Base-by-base conservation (phyloP, 2,329 filamentous ascomycete genomes). In the Colletotrichum sp. region DNA sequence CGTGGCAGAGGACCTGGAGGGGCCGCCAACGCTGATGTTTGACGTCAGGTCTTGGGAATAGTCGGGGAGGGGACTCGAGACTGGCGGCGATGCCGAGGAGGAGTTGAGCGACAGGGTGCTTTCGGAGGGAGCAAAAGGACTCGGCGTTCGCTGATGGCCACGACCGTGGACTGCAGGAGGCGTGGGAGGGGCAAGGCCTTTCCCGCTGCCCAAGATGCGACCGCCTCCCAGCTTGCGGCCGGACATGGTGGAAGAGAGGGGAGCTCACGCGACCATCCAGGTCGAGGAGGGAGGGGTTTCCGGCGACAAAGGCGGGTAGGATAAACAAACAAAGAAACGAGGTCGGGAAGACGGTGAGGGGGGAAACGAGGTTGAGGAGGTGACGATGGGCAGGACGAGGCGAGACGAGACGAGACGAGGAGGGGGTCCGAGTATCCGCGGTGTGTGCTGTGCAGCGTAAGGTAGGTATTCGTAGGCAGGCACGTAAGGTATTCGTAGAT, bases 191-290 rank as follows among this genome's bases (percentile, higher is more conserved):
- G 93, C 94, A 81, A 98, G 92, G 81, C 94, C 93, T 85, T 94
- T 95, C 81, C 95, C 95, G 87, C 91, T 98, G 82, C 96, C 96
- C 81, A 98, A 89, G 82, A 98, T 93, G 87, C 96, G 93, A 84
- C 96, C 96, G 86, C 96, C 96, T 86, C 96, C 96, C 85, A 98
- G 91, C 89, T 94, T 96, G 88, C 95, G 93, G 85, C 91, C 91
- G 81, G 95, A 94, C 95, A 98, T 98, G 85, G 81, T 77, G 76
- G 55, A 74, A n/a, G 69, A 76, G 76, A 36, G n/a, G 76, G 28
- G 59, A 18, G 28, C 32, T 65, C 73, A 78, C 44, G 75, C 71
- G 71, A 59, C 59, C 77, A 78, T 78, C 64, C 72, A 76, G 30
- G 44, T 52, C 44, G 44, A 21, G 44, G 18, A 71, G 60, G 72